Evolutionary conservation across 257 asterid genomes (phyloP).

Genomic region (Plantago ovata): DNA sequence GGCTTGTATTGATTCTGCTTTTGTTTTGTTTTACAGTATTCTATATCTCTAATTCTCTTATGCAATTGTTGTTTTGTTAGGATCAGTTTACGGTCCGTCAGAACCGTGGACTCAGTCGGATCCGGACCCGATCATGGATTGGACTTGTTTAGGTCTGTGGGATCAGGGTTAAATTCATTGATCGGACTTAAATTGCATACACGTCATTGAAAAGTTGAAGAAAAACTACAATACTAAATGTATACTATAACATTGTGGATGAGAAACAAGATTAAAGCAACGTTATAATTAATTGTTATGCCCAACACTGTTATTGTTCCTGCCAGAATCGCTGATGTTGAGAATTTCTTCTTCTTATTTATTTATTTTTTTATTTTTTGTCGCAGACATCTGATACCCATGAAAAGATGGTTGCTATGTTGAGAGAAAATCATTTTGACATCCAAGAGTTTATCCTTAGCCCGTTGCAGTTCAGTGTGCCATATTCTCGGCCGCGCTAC

Average conservation of each 20-base stretch:
- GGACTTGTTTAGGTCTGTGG: too few species aligned
- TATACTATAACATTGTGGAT: too few species aligned
- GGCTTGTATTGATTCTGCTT: too few species aligned
- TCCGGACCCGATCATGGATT: too few species aligned
- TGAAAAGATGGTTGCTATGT: constrained; percentile 59
- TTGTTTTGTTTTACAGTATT: too few species aligned
- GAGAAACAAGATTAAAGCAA: too few species aligned
- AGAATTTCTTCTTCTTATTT: too few species aligned
- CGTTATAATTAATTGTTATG: neutral
- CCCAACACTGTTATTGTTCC: constrained; percentile 8
- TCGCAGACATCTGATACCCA: constrained; percentile 92
- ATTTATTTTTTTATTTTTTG: constrained; percentile 22
- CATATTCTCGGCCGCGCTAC: constrained; percentile 96
- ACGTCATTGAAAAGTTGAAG: neutral
- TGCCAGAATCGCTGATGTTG: constrained; percentile 1
- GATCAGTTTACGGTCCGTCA: too few species aligned
- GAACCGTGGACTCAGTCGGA: too few species aligned
- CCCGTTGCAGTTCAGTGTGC: constrained; percentile 92
- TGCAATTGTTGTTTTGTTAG: too few species aligned
- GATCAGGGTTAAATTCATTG: too few species aligned
- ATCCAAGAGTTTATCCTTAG: constrained; percentile 84
- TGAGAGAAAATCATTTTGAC: constrained; percentile 63
- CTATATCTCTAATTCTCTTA: too few species aligned
- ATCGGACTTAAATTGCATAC: neutral
- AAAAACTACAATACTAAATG: neutral